These are phyloP conservation scores for Debaryomyces sp. DNA, from an alignment of 1,139 yeast genomes.

Conservation along the genomic window DNA sequence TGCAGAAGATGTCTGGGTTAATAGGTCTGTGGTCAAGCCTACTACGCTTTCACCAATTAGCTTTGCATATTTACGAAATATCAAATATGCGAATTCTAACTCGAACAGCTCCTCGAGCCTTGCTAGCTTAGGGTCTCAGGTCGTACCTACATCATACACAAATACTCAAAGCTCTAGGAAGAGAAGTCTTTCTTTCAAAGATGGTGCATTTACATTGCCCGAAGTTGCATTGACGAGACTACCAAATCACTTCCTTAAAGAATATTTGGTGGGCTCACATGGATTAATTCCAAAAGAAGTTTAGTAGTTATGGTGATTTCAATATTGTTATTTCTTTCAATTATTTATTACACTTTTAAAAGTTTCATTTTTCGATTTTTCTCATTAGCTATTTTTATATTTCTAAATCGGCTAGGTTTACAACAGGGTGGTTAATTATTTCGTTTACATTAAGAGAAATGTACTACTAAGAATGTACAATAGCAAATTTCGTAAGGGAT, in stretches of 20 bases:
- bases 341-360: constrained; percentile 1
- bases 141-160: neutral
- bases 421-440: neutral
- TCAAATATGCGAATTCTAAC: constrained; percentile 25
- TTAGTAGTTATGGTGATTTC: constrained; percentile 1
- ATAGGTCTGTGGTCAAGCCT: constrained; percentile 50
- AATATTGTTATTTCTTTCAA: neutral
- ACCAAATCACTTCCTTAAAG: constrained; percentile 44
- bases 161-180: constrained; percentile 12
- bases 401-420: neutral
- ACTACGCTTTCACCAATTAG: constrained; percentile 36
- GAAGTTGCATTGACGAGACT: constrained; percentile 34
- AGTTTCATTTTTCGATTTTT: neutral
- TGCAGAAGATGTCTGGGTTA: constrained; percentile 57
- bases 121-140: constrained; percentile 19
- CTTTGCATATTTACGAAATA: constrained; percentile 25
- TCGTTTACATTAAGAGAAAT: neutral
- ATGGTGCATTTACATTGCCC: constrained; percentile 23
- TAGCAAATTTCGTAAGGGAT: neutral
- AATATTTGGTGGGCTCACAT: constrained; percentile 44
- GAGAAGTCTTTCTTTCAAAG: constrained; percentile 19
- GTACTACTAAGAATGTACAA: neutral
- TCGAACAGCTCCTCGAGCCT: constrained; percentile 22
- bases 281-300: constrained; percentile 41
- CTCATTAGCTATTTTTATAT: neutral